Evolutionary conservation across 192 early-diverging fungal genomes (phyloP), one percentile per base, ranked within the genome.

Genomic region (Endogone sp.): DNA sequence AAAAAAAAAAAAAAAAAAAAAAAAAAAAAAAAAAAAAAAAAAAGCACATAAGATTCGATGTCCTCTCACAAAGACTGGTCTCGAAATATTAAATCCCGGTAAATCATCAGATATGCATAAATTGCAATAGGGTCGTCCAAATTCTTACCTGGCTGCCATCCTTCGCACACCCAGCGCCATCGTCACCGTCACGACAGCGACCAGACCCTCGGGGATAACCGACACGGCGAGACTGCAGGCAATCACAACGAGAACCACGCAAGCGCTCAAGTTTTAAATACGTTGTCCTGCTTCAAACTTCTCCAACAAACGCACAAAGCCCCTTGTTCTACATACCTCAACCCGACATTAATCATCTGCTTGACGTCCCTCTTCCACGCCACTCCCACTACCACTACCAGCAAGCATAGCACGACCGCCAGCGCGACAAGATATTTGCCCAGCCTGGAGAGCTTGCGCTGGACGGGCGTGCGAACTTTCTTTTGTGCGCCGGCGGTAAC

Each of bases 131-230:
- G 21, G 9, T 62, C 8, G n/a, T 6, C 23, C 0, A 27, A n/a
- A n/a, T n/a, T n/a, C 65, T 66, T 73, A 73, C 71, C 62, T 68
- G 25, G 71, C 72, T 0, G 97, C 94, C 97, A 99, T 98, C 28
- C 95, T 85, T 29, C 89, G 84, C n/a, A 99, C 97, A 68, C 94
- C 97, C 9, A 99, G 71, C 25, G 96, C 96, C 95, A 98, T 97
- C 4, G 97, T 94, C 8, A 99, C 91, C 2, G 96, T 98, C 20
- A 92, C 91, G n/a, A 99, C 97, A 30, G 95, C 96, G 11, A 99
- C 94, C 63, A 99, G 80, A 77, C 97, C 97, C 82, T 99, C 97
- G 31, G 97, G 96, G 78, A 99, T 95, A 55, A 98, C 96, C 21
- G 95, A 94, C 24, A 99, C 95, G 20, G 94, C 97, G 76, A 99